Evolutionary conservation across 2,329 filamentous ascomycete species (phyloP), one percentile per base, ranked within the genome.

Genomic region (Exophiala dermatitidis): DNA sequence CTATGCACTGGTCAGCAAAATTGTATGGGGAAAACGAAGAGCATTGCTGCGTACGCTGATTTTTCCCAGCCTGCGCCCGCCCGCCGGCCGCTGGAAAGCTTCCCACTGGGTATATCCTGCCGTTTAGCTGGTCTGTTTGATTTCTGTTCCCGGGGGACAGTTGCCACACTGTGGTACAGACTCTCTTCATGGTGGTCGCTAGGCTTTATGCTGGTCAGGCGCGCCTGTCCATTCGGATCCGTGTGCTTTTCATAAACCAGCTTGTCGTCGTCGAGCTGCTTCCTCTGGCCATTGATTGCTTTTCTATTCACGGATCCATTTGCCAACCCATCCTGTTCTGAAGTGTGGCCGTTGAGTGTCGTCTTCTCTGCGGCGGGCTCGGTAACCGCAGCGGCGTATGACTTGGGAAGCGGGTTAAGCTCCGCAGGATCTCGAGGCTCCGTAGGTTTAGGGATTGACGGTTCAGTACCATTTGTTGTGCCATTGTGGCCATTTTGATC

Each of bases 41-140:
- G 28, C 12, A 26, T 28, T 26, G 12, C 19, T 12, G 28, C 59
- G 48, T 68, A 75, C 71, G 71, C 72, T 71, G 74, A 72, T 66
- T 60, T 66, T 19, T 74, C 68, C 77, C 77, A 80, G 30, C 76
- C 74, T 43, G 73, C 74, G 34, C 77, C 77, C n/a, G 77, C 77
- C 61, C 71, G 67, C 41, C 76, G 70, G 28, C 77, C 77, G 54
- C 75, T 76, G 46, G 74, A 74, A 51, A 80, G 72, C 59, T 60
- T 45, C 28, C 52, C 45, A 30, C 54, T 50, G 5, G 53, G 38
- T 10, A 40, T 33, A 26, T 57, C 57, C 46, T 62, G 58, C 28
- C 50, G 47, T 30, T 58, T 56, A 45, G 42, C 12, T 9, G 41
- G 50, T 38, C 49, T 75, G 69, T 28, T 67, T 65, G 50, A 68